Evolutionary conservation across 2,329 filamentous ascomycete genomes (phyloP).

Genomic region (Phyllachora maydis): DNA sequence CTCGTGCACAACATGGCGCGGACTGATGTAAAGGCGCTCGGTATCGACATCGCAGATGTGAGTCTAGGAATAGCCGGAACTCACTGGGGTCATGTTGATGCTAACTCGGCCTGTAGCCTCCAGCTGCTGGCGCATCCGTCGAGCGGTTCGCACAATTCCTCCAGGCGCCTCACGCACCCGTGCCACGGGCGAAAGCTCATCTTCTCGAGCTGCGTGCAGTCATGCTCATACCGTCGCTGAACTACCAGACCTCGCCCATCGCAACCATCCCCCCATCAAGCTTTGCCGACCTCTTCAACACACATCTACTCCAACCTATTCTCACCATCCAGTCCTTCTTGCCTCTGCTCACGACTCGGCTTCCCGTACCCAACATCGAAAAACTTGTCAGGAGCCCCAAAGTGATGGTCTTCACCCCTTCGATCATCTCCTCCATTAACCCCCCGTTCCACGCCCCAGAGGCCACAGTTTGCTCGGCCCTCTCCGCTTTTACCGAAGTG

Average conservation of each 20-base stretch:
- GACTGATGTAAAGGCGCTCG: constrained; percentile 62
- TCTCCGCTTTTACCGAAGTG: constrained; percentile 71
- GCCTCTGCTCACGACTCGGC: constrained; percentile 47
- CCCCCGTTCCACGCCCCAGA: constrained; percentile 73
- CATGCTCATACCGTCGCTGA: constrained; percentile 62
- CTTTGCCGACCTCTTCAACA: constrained; percentile 82
- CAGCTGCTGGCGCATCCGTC: constrained; percentile 45
- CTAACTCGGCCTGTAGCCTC: constrained; percentile 32
- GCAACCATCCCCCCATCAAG: constrained; percentile 66
- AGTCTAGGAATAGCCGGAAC: no score
- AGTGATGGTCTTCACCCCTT: constrained; percentile 59
- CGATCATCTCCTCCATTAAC: constrained; percentile 59
- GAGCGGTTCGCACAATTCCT: constrained; percentile 53
- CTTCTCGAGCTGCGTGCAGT: constrained; percentile 59
- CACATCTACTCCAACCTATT: constrained; percentile 76
- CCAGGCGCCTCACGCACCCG: constrained; percentile 53
- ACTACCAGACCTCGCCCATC: constrained; percentile 67
- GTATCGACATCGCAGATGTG: constrained; percentile 66
- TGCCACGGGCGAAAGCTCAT: constrained; percentile 56
- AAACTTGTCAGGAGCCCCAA: constrained; percentile 41
- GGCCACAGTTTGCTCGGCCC: constrained; percentile 63
- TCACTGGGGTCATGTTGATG: no score
- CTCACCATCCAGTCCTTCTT: constrained; percentile 77
- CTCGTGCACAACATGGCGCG: constrained; percentile 57
- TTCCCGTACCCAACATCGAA: constrained; percentile 28